Conservation (phyloP, 2,329 filamentous ascomycete genomes). For the Stachybotrys chartarum region DNA sequence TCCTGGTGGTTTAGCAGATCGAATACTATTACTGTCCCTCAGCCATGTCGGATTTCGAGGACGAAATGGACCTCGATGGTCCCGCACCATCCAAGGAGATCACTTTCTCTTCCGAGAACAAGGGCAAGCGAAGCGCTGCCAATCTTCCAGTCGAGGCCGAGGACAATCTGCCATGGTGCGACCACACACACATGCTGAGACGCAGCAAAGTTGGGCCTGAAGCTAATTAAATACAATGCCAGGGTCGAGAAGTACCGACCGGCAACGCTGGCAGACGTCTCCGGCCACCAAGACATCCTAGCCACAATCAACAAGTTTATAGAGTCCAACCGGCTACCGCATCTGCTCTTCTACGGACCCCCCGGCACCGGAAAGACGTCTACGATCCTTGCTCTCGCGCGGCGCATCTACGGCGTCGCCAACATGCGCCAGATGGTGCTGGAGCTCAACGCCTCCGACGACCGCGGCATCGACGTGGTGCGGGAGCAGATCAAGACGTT, state of each 20-base stretch:
- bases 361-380: constrained; percentile 97
- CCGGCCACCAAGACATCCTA: constrained; percentile 94
- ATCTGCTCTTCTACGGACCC: constrained; percentile 93
- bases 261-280: constrained; percentile 81
- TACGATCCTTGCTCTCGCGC: constrained; percentile 85
- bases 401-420: constrained; percentile 82
- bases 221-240: background rate
- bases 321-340: constrained; percentile 86
- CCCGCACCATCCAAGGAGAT: constrained; percentile 40
- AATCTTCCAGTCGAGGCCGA: constrained; percentile 92
- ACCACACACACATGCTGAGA: background rate
- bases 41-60: constrained; percentile 52
- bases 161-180: constrained; percentile 86
- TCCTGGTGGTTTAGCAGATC: too few relatives aligned
- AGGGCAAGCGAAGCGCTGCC: constrained; percentile 87
- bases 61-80: constrained; percentile 55
- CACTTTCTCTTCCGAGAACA: constrained; percentile 69
- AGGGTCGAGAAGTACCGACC: constrained; percentile 98
- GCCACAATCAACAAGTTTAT: constrained; percentile 97
- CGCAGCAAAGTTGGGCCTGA: too few relatives aligned
- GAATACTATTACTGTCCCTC: background rate
- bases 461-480: constrained; percentile 95
- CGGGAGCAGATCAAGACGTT: constrained; percentile 99
- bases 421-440: constrained; percentile 99
- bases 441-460: constrained; percentile 94